Evolutionary conservation across 352 stramenopile species (phyloP).

Genomic region (Pythium apleroticum): DNA sequence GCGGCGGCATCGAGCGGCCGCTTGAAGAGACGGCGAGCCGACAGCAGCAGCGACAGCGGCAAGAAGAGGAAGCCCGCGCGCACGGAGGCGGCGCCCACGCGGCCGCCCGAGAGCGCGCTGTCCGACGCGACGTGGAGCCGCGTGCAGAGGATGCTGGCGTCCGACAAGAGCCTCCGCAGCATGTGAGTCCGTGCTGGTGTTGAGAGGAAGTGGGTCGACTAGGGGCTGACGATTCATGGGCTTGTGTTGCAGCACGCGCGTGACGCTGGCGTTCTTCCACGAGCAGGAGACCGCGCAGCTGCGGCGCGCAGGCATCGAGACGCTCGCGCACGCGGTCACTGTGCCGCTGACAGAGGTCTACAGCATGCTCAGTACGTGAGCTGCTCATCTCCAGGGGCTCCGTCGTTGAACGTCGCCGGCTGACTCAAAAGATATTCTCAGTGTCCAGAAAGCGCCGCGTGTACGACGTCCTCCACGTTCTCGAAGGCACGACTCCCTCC

Average conservation of each 20-base stretch:
- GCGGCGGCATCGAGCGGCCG: background rate
- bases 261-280: slow-evolving; percentile 62
- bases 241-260: slow-evolving; percentile 36
- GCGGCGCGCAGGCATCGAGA: slow-evolving; percentile 2
- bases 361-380: slow-evolving; percentile 54
- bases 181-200: slow-evolving; percentile 13
- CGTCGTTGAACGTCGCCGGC: background rate
- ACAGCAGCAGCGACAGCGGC: slow-evolving; percentile 10
- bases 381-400: background rate
- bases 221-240: too few species aligned
- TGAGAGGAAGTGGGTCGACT: too few species aligned
- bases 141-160: slow-evolving; percentile 13
- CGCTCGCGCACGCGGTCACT: slow-evolving; percentile 39
- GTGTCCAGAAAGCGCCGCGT: slow-evolving; percentile 67
- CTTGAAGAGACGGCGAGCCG: slow-evolving; percentile 5
- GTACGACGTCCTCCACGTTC: slow-evolving; percentile 76
- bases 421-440: slow-evolving; percentile 18
- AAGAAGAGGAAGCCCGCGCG: slow-evolving; percentile 3
- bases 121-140: slow-evolving; percentile 12
- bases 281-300: slow-evolving; percentile 49
- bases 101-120: slow-evolving; percentile 12
- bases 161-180: slow-evolving; percentile 15
- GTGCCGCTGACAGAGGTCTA: slow-evolving; percentile 64
- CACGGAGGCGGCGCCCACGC: background rate
- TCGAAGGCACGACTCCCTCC: slow-evolving; percentile 50